Evolutionary conservation across 1,284 basidiomycete genomes (phyloP).

Genomic region (Boletus hoseneyae): DNA sequence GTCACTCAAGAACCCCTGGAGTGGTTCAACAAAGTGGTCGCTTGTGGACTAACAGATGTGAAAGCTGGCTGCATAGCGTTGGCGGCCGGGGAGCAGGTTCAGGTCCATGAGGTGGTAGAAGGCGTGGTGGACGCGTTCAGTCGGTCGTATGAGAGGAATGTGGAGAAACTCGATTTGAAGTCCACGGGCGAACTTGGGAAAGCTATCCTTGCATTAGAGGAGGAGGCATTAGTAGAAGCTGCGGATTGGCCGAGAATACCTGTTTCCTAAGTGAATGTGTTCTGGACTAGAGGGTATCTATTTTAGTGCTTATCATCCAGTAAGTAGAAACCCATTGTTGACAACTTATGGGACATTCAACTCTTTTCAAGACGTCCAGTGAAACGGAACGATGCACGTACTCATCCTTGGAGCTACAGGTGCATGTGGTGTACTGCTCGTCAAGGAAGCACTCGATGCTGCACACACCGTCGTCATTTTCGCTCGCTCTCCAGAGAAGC

Average conservation of each 20-base stretch:
- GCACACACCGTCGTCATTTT: constrained; percentile 53
- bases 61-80: constrained; percentile 65
- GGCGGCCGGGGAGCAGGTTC: constrained; percentile 37
- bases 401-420: constrained; percentile 60
- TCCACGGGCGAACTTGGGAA: constrained; percentile 50
- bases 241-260: constrained; percentile 25
- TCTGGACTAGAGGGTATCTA: too few species aligned
- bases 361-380: background rate
- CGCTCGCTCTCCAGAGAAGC: constrained; percentile 57
- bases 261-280: background rate
- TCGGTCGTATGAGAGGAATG: constrained; percentile 49
- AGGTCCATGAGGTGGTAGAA: constrained; percentile 50
- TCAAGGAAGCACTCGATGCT: constrained; percentile 48
- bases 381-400: constrained; percentile 32
- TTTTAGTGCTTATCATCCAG: too few species aligned
- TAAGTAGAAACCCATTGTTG: background rate
- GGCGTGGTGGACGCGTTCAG: constrained; percentile 54
- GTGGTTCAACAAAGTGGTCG: constrained; percentile 89
- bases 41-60: constrained; percentile 91
- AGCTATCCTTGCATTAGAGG: constrained; percentile 46
- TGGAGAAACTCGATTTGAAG: constrained; percentile 46
- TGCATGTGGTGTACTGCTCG: constrained; percentile 49
- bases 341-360: background rate
- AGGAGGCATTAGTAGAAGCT: constrained; percentile 31
- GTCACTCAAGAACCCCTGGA: constrained; percentile 72